Base-by-base conservation (phyloP, 2,329 filamentous ascomycete genomes). In the Neofusicoccum parvum region DNA sequence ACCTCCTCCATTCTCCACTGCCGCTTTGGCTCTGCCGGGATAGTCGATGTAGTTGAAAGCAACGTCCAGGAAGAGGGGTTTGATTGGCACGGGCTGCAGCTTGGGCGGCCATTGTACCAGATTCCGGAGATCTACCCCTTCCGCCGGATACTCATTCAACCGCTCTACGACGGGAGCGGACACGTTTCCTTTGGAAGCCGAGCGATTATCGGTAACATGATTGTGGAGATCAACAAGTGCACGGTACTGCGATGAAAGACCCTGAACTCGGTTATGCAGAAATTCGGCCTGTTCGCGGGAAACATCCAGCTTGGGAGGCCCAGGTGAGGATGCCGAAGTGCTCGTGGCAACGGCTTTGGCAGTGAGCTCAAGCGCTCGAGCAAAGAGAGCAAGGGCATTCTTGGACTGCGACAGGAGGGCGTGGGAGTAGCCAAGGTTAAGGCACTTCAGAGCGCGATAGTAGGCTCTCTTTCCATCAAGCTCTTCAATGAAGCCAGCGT, bases 41-140 rank as follows among this genome's bases (percentile, higher is more conserved):
- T 99, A 99, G 56, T 92, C 88, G 68, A 99, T 94, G 76, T 97
- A 98, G 76, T 98, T 98, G 91, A 92, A 99, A 10, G 95, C 95
- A 7, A 97, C 90, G 74, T 99, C 95, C 66, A 98, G 87, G 83
- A 98, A 98, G 39, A 98, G 84, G 34, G 95, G 95, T 82, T 99
- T 99, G 62, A 97, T 90, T 0, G 95, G 93, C 45, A 98, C 88
- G 1, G 90, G 85, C 68, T 92, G 88, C 70, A 97, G 81, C 74
- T 88, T 91, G 1, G 94, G 94, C 12, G 95, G 95, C 77, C 94
- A 97, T 4, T 88, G 86, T 53, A 98, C 94, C 32, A 99, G 81
- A 70, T 94, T 94, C 48, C 83, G 83, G 32, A 97, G 82, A 75
- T 97, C 88, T 10, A 92, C 86, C 37, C 86, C 87, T 32, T 86